Base-by-base conservation (phyloP, 1,284 basidiomycete genomes). In the Pterulicium gracile region DNA sequence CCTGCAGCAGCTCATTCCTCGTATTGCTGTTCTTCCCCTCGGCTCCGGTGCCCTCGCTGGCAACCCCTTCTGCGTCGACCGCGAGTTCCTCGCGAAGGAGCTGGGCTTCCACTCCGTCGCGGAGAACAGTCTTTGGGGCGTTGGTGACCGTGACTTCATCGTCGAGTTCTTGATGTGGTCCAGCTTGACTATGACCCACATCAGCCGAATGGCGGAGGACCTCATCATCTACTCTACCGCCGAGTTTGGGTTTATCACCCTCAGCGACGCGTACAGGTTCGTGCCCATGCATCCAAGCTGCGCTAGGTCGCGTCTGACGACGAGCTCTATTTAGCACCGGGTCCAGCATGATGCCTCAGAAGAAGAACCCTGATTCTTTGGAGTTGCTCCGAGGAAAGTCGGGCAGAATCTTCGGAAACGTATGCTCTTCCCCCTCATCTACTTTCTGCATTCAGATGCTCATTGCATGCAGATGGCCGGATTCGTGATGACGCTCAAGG, bases 321-420 rank as follows among this genome's bases (percentile, higher is more conserved):
- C n/a, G n/a, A n/a, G 7, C 17, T 43, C 32, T 18, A 48, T 42
- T 43, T 51, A 94, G 91, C 62, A 98, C 95, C 24, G 95, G 95
- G 10, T 97, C 94, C 35, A 97, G 93, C 53, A 98, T 98, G 62
- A 98, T 98, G 95, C 95, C 95, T 1, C 95, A 98, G 62, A 98
- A 98, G 73, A 98, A 98, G 71, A 98, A 98, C 64, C 92, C 96
- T 0, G 95, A 98, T 64, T 96, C 92, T 22, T 69, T 96, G 42
- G 96, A 98, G 63, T 73, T 98, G 20, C 73, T 98, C 48, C 83
- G 95, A 50, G 95, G 95, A 54, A 98, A 98, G 67, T 81, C 87
- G 20, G 95, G 96, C 4, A 84, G 95, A 32, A 76, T 96, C 32
- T 96, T 97, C 65, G 95, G 95, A 51, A 86, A 92, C 59, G 88